Evolutionary conservation across 805 yeast species (phyloP).

Genomic region (Torulaspora gathmanii): DNA sequence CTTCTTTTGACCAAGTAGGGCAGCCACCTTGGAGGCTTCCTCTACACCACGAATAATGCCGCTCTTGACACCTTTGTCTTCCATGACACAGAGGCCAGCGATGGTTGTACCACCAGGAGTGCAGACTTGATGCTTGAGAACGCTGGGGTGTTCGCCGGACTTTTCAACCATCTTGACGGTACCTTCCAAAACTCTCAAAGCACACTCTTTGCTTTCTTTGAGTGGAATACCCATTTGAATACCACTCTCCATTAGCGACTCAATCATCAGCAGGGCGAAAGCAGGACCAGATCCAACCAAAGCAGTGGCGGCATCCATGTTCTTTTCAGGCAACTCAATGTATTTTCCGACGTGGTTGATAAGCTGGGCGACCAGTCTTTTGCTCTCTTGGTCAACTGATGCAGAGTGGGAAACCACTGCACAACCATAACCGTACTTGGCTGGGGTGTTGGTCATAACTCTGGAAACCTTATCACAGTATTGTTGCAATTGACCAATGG

Average conservation of each 20-base stretch:
- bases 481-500: slow-evolving; percentile 58
- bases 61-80: slow-evolving; percentile 82
- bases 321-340: slow-evolving; percentile 70
- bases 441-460: slow-evolving; percentile 98
- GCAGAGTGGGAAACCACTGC: slow-evolving; percentile 80
- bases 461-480: slow-evolving; percentile 62
- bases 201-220: slow-evolving; percentile 75
- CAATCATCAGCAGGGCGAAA: slow-evolving; percentile 81
- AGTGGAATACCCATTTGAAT: slow-evolving; percentile 90
- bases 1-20: slow-evolving; percentile 48
- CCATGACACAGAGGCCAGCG: slow-evolving; percentile 89
- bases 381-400: slow-evolving; percentile 42
- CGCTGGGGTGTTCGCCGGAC: slow-evolving; percentile 84
- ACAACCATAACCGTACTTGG: slow-evolving; percentile 87
- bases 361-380: slow-evolving; percentile 37
- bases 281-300: slow-evolving; percentile 97
- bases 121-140: slow-evolving; percentile 78
- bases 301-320: slow-evolving; percentile 95
- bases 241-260: slow-evolving; percentile 90
- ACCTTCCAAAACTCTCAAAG: slow-evolving; percentile 91
- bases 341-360: slow-evolving; percentile 62
- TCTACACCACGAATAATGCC: slow-evolving; percentile 85
- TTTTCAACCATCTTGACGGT: slow-evolving; percentile 84
- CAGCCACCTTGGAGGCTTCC: slow-evolving; percentile 83
- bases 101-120: slow-evolving; percentile 99